These are phyloP conservation scores for Acephala macrosclerotiorum DNA, from an alignment of 2,329 filamentous ascomycete species.

Conservation along the genomic window DNA sequence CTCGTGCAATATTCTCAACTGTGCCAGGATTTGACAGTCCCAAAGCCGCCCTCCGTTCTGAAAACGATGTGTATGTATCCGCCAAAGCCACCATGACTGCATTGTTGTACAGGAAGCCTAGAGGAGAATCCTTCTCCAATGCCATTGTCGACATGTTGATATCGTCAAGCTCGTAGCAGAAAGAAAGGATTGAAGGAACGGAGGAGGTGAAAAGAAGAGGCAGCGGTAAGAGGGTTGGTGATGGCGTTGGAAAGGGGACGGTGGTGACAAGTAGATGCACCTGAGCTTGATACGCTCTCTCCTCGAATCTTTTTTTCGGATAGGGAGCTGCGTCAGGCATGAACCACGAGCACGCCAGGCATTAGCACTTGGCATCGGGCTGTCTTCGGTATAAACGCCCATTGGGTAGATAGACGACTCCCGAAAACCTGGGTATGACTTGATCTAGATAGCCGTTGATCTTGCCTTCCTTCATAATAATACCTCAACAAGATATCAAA, in stretches of 20 bases:
- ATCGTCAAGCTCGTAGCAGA: slow-evolving; percentile 3
- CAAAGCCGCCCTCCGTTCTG: slow-evolving; percentile 84
- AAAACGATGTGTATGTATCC: slow-evolving; percentile 83
- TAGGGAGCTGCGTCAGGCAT: slow-evolving; percentile 25
- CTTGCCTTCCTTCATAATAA: neutral
- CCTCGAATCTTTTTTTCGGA: slow-evolving; percentile 26
- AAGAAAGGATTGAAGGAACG: slow-evolving; percentile 12
- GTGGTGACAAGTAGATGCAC: slow-evolving; percentile 26
- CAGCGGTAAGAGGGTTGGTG: slow-evolving; percentile 4
- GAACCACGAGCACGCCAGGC: slow-evolving; percentile 14
- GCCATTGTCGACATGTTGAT: slow-evolving; percentile 41
- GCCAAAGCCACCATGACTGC: slow-evolving; percentile 72
- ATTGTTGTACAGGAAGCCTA: slow-evolving; percentile 77
- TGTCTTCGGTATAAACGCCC: neutral
- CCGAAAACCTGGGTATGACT: slow-evolving; percentile 9
- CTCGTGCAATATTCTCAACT: slow-evolving; percentile 86
- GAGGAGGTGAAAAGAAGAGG: slow-evolving; percentile 7
- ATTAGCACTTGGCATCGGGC: slow-evolving; percentile 1
- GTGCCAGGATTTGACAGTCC: slow-evolving; percentile 92
- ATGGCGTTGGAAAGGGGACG: slow-evolving; percentile 18
- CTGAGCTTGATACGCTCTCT: slow-evolving; percentile 16
- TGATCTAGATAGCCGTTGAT: slow-evolving; percentile 51
- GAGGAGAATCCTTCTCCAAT: slow-evolving; percentile 54
- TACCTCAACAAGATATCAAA: neutral
- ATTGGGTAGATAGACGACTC: slow-evolving; percentile 19